phyloP scores from a whole-genome alignment of 495 filamentous ascomycete species.

The Penicillium goetzii region DNA sequence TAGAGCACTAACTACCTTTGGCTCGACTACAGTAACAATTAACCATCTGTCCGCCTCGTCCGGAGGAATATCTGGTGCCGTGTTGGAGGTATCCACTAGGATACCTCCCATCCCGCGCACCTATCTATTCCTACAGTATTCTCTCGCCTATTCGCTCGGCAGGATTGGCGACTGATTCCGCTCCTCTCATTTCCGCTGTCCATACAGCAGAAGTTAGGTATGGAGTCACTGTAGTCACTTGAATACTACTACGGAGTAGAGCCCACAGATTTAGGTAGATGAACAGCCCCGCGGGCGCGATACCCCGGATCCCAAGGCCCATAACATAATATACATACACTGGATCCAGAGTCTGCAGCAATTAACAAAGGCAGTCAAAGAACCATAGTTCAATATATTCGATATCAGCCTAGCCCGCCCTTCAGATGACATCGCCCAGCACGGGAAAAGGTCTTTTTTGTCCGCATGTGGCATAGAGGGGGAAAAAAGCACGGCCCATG shows the following conservation, averaged over 20 bases:
- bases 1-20: not conserved
- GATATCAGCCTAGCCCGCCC: not conserved
- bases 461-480: constrained; percentile 9
- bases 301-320: constrained; percentile 2
- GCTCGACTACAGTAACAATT: not conserved
- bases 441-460: constrained; percentile 6
- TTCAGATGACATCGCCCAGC: constrained; percentile 8
- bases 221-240: not conserved
- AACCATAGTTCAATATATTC: constrained; percentile 11
- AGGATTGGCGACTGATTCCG: not conserved
- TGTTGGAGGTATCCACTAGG: not conserved
- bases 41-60: not conserved
- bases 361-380: not conserved
- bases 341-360: constrained; percentile 1
- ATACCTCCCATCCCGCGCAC: not conserved
- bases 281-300: not conserved
- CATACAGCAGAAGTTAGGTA: not conserved
- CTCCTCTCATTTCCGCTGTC: not conserved
- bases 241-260: not conserved
- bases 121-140: not conserved
- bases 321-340: not conserved
- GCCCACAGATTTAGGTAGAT: too few relatives aligned
- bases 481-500: constrained; percentile 27
- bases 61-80: not conserved
- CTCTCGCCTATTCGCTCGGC: not conserved